Evolutionary conservation across 2,329 filamentous ascomycete species (phyloP).

Genomic region (Neofusicoccum sp.): DNA sequence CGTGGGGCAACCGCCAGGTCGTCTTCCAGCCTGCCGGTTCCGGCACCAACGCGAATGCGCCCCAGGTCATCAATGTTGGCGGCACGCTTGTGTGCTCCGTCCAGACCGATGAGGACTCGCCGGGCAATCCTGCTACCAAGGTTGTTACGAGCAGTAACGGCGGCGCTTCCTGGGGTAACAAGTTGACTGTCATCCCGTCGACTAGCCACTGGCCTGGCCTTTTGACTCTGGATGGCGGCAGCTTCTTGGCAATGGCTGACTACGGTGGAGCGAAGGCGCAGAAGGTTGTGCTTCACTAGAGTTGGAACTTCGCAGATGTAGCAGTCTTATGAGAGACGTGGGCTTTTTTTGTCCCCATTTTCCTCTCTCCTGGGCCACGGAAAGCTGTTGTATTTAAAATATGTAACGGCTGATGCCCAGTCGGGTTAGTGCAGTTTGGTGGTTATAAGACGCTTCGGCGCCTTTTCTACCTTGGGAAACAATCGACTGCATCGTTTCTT

Average conservation of each 20-base stretch:
- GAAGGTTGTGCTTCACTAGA: conserved; percentile 27
- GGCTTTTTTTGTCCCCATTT: too few relatives aligned
- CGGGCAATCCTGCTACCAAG: conserved; percentile 26
- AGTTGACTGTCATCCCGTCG: conserved; percentile 28
- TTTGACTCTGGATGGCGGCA: conserved; percentile 26
- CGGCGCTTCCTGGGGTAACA: conserved; percentile 30
- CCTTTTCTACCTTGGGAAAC: too few relatives aligned
- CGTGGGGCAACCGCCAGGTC: conserved; percentile 37
- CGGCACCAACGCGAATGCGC: conserved; percentile 37
- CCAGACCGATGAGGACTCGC: conserved; percentile 49
- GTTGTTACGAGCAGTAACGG: conserved; percentile 29
- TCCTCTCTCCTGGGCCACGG: too few relatives aligned
- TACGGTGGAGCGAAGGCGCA: conserved; percentile 26
- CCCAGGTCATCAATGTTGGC: conserved; percentile 45
- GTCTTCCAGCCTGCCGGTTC: conserved; percentile 34
- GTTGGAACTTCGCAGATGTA: too few relatives aligned
- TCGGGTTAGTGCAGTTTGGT: too few relatives aligned
- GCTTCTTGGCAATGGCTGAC: conserved; percentile 31
- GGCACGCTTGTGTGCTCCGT: conserved; percentile 45
- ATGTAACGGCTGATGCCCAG: too few relatives aligned
- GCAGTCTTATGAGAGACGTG: too few relatives aligned
- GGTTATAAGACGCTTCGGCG: too few relatives aligned
- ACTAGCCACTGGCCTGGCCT: conserved; percentile 33
- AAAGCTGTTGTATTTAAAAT: too few relatives aligned
- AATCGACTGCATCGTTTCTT: too few relatives aligned